Conservation (phyloP, 495 filamentous ascomycete genomes). For the Penicillium cataractarum region DNA sequence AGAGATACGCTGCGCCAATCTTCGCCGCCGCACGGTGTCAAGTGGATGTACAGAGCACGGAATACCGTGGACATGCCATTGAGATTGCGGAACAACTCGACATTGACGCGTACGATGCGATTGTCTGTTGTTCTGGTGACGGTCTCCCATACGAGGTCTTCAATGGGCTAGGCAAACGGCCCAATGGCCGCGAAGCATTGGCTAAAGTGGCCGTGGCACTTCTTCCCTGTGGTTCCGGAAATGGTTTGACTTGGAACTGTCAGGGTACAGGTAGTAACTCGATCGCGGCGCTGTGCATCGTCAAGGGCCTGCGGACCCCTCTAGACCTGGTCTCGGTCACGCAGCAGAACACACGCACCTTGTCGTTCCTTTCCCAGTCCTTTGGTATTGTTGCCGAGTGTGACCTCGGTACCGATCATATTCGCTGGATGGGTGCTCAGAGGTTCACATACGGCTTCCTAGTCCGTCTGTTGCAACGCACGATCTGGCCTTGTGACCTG, state of each 20-base stretch:
- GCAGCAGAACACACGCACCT: constrained; percentile 67
- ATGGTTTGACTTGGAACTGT: constrained; percentile 90
- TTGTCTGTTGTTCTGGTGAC: constrained; percentile 90
- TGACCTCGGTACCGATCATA: constrained; percentile 85
- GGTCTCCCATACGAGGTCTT: constrained; percentile 92
- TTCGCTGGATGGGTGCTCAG: constrained; percentile 87
- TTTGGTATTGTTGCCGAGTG: constrained; percentile 87
- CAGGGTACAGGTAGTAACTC: constrained; percentile 79
- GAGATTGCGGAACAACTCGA: constrained; percentile 81
- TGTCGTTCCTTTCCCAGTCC: constrained; percentile 91
- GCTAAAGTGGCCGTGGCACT: constrained; percentile 82
- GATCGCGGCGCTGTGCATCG: constrained; percentile 74
- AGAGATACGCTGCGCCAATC: constrained; percentile 75
- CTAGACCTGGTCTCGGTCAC: constrained; percentile 88
- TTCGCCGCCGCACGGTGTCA: constrained; percentile 80
- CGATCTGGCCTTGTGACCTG: constrained; percentile 85
- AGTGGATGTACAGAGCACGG: constrained; percentile 75
- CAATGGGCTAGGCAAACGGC: constrained; percentile 81
- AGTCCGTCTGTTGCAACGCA: constrained; percentile 68
- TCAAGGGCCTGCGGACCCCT: constrained; percentile 82
- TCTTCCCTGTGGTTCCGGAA: constrained; percentile 90
- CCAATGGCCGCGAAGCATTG: constrained; percentile 74
- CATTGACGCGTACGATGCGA: constrained; percentile 75
- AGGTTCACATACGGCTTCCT: constrained; percentile 87
- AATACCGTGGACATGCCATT: constrained; percentile 73